A percentile compares a stretch with the other conserved stretches of the same genome.
Conservation (phyloP, 2,329 filamentous ascomycete genomes). For the Alternaria tenuissima region DNA sequence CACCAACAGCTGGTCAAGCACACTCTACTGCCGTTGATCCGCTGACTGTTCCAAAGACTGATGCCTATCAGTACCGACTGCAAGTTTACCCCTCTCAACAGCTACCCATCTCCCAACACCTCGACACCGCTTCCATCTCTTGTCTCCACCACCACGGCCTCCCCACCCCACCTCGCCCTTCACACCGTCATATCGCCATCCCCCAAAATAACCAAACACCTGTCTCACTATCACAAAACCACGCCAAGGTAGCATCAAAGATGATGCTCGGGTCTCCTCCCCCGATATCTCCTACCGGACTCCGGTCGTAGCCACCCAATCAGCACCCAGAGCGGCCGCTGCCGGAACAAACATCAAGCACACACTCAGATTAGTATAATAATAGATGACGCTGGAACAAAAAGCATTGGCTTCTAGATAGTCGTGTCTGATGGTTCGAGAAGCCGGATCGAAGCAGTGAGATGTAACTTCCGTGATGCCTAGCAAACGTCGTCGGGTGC, state of each 20-base stretch:
- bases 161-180: slow-evolving; percentile 5
- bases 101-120: background rate
- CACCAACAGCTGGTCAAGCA: slow-evolving; percentile 25
- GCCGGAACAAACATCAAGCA: slow-evolving; percentile 5
- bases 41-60: slow-evolving; percentile 1
- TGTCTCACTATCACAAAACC: background rate
- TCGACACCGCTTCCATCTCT: background rate
- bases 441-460: background rate
- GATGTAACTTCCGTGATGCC: too few species aligned
- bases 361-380: background rate
- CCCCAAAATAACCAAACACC: background rate
- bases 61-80: background rate
- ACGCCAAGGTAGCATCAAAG: slow-evolving; percentile 1
- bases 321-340: slow-evolving; percentile 14
- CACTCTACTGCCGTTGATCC: slow-evolving; percentile 22
- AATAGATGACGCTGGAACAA: slow-evolving; percentile 13
- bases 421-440: background rate
- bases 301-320: slow-evolving; percentile 28
- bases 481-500: background rate
- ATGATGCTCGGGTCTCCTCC: slow-evolving; percentile 35
- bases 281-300: slow-evolving; percentile 27
- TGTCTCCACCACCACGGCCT: slow-evolving; percentile 7
- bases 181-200: background rate
- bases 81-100: slow-evolving; percentile 5
- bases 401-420: background rate